These are phyloP conservation scores for Chytridium lagenaria DNA, from an alignment of 371 early-diverging fungal genomes.

Conservation along the genomic window DNA sequence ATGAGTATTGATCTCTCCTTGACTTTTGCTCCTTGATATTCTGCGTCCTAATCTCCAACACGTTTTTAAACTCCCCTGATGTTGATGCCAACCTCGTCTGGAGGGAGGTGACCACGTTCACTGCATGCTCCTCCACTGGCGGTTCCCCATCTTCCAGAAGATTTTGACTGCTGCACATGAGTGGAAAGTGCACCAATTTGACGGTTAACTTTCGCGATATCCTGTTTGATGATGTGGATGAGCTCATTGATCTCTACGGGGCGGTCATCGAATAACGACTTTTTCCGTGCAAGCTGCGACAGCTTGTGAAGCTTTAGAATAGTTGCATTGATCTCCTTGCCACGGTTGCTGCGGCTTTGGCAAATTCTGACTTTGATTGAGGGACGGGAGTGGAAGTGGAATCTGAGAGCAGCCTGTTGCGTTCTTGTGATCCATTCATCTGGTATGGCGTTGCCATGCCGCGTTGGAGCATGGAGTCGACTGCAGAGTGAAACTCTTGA, in stretches of 20 bases:
- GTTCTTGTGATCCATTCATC: conserved; percentile 17
- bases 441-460: conserved; percentile 22
- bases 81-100: conserved; percentile 91
- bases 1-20: conserved; percentile 57
- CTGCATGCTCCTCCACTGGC: conserved; percentile 89
- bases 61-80: conserved; percentile 88
- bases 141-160: conserved; percentile 52
- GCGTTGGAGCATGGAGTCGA: conserved; percentile 42
- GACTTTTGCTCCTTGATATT: conserved; percentile 60
- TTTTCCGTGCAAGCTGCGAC: conserved; percentile 51
- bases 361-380: conserved; percentile 51
- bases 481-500: conserved; percentile 45
- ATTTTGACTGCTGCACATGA: conserved; percentile 29
- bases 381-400: background rate
- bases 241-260: conserved; percentile 79
- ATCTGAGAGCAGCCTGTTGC: background rate
- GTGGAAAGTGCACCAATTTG: conserved; percentile 85
- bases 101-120: conserved; percentile 88
- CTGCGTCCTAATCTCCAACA: conserved; percentile 91
- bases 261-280: conserved; percentile 59
- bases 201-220: conserved; percentile 89
- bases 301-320: conserved; percentile 54
- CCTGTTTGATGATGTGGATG: conserved; percentile 92
- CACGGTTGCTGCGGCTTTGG: conserved; percentile 50
- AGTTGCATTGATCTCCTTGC: conserved; percentile 53